Conservation (phyloP, 805 yeast genomes). For the Middelhovenomyces tepae region DNA sequence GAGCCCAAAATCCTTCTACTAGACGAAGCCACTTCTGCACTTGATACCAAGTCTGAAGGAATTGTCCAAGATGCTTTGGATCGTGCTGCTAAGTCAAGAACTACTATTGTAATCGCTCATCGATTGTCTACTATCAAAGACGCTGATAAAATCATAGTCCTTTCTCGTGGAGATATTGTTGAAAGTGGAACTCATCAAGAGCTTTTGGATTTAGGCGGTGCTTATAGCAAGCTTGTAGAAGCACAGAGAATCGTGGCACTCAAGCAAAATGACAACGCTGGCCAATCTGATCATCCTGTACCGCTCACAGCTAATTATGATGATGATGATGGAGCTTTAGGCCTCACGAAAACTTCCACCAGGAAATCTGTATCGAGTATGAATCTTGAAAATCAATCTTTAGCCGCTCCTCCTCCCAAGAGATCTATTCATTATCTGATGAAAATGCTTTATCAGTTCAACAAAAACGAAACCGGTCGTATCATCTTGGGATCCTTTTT, state of each 20-base stretch:
- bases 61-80: slow-evolving; percentile 34
- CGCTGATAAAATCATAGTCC: slow-evolving; percentile 47
- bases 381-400: slow-evolving; percentile 8
- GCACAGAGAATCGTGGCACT: slow-evolving; percentile 25
- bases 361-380: too few species aligned
- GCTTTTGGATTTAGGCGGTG: slow-evolving; percentile 24
- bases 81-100: slow-evolving; percentile 28
- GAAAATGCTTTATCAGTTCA: slow-evolving; percentile 19
- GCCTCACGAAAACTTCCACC: neutral
- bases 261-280: slow-evolving; percentile 11
- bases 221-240: slow-evolving; percentile 28
- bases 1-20: slow-evolving; percentile 50
- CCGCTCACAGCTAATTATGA: too few species aligned
- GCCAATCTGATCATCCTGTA: slow-evolving; percentile 11
- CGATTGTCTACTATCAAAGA: slow-evolving; percentile 48
- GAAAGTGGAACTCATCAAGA: slow-evolving; percentile 37
- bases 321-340: neutral
- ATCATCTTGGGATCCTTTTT: slow-evolving; percentile 20
- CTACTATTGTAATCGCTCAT: slow-evolving; percentile 53
- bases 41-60: slow-evolving; percentile 40
- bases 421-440: slow-evolving; percentile 8
- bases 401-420: slow-evolving; percentile 1
- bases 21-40: slow-evolving; percentile 60
- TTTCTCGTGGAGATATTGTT: slow-evolving; percentile 41
- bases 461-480: slow-evolving; percentile 18